These are phyloP conservation scores for Aspergillus bertholletiae DNA, from an alignment of 495 filamentous ascomycete genomes.

Conservation along the genomic window DNA sequence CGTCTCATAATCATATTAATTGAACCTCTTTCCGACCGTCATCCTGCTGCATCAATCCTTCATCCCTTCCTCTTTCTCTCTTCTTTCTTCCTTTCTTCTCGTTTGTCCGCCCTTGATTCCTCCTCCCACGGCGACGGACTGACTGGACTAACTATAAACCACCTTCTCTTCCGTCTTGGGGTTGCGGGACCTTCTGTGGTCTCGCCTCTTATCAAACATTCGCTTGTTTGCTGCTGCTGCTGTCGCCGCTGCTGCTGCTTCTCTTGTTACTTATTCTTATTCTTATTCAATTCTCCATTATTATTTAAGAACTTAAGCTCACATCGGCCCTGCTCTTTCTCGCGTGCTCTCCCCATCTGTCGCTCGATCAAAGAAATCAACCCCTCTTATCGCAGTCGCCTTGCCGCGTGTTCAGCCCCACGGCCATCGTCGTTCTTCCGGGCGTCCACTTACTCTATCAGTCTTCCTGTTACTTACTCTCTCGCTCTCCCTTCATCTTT, in stretches of 20 bases:
- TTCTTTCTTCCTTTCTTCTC: constrained; percentile 8
- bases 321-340: too few species aligned
- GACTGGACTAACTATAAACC: background rate
- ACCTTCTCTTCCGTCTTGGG: background rate
- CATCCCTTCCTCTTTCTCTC: background rate
- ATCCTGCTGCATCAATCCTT: background rate
- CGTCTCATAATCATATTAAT: background rate
- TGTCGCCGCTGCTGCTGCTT: too few species aligned
- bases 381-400: constrained; percentile 12
- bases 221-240: constrained; percentile 5
- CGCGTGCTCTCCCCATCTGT: background rate
- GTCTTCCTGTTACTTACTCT: constrained; percentile 4
- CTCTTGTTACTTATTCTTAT: too few species aligned
- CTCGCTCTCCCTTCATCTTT: constrained; percentile 6
- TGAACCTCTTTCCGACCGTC: background rate
- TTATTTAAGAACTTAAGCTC: too few species aligned
- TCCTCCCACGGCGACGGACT: too few species aligned
- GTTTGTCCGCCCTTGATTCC: too few species aligned
- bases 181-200: background rate
- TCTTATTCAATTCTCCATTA: too few species aligned
- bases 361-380: background rate
- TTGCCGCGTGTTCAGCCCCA: constrained; percentile 12
- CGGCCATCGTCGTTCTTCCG: constrained; percentile 18
- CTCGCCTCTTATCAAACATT: background rate
- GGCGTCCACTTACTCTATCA: background rate